Conservation (phyloP, 1,139 yeast genomes). For the Hansenula lynferdii region DNA sequence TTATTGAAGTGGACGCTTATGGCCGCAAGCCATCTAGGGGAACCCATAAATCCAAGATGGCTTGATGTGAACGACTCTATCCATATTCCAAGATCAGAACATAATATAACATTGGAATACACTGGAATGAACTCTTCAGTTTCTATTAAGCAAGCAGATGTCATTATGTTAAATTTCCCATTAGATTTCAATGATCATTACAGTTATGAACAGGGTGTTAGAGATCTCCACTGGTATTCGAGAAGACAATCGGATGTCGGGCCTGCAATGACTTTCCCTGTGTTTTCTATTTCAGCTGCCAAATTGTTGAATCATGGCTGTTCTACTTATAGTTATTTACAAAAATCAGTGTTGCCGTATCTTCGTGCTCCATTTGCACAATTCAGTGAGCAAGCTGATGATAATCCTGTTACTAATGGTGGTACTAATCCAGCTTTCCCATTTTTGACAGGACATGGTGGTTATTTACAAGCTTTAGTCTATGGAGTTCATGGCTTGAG, state of each 20-base stretch:
- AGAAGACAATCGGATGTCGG: conserved; percentile 72
- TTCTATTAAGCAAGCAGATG: conserved; percentile 79
- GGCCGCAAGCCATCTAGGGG: conserved; percentile 49
- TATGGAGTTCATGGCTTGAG: conserved; percentile 73
- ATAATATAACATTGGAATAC: conserved; percentile 63
- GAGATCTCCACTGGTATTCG: conserved; percentile 65
- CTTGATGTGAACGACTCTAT: conserved; percentile 47
- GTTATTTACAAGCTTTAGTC: conserved; percentile 64
- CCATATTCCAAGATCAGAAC: conserved; percentile 50
- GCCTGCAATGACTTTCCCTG: conserved; percentile 88
- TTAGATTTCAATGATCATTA: conserved; percentile 41
- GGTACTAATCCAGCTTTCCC: conserved; percentile 87
- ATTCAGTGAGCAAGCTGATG: conserved; percentile 75
- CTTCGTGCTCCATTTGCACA: conserved; percentile 77
- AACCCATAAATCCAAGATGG: conserved; percentile 41
- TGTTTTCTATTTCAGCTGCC: conserved; percentile 67
- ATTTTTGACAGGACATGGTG: conserved; percentile 82
- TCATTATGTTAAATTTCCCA: conserved; percentile 68
- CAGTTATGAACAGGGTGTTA: conserved; percentile 40
- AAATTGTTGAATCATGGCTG: conserved; percentile 59
- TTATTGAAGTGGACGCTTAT: conserved; percentile 57
- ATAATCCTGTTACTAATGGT: conserved; percentile 58
- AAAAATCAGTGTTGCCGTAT: conserved; percentile 65
- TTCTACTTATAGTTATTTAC: conserved; percentile 66
- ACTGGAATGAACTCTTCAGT: conserved; percentile 71